Evolutionary conservation across 1,284 basidiomycete genomes (phyloP), one percentile per base, ranked within the genome.

Genomic region (Fomitopsis schrenkii): DNA sequence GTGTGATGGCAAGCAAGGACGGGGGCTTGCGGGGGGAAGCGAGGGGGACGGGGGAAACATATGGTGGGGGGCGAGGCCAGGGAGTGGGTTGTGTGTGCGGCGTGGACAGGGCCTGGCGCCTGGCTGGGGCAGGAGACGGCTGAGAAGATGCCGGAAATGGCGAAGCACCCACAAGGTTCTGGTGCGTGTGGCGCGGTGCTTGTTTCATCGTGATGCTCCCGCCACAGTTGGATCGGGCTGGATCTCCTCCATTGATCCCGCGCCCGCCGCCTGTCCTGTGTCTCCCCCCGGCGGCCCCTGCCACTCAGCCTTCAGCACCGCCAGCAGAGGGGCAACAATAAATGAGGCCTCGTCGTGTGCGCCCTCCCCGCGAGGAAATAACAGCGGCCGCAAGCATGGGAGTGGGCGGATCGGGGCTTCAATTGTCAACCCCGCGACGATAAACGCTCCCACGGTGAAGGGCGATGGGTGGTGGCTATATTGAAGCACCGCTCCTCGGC

Each of bases 371-470:
- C 8, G 48, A 48, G 55, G 57, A 28, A 42, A 2, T 30, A 6
- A 22, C 33, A 62, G 61, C 62, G 59, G 63, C 64, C 63, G 64
- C 62, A 66, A 66, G 62, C 59, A 64, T 57, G 64, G 61, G 64
- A 57, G 63, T 3, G 28, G 10, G 28, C 48, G 60, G 68, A 69
- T 69, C 68, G 66, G 68, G 65, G 68, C 48, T 62, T 60, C 38
- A 62, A 61, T 10, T 56, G 59, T 61, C 58, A 62, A 67, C 62
- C 66, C 68, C 61, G 68, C 68, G 68, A 66, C 66, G 64, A 50
- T 56, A 38, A 30, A 12, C 10, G 28, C 66, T 70, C 67, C 63
- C 69, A 70, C 69, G 66, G 15, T 55, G 68, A 68, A 70, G 67
- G 62, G 54, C 64, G 64, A 64, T 65, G 63, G 64, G 63, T 55